Evolutionary conservation across 2,329 filamentous ascomycete genomes (phyloP).

Genomic region (Penicillium italicum): DNA sequence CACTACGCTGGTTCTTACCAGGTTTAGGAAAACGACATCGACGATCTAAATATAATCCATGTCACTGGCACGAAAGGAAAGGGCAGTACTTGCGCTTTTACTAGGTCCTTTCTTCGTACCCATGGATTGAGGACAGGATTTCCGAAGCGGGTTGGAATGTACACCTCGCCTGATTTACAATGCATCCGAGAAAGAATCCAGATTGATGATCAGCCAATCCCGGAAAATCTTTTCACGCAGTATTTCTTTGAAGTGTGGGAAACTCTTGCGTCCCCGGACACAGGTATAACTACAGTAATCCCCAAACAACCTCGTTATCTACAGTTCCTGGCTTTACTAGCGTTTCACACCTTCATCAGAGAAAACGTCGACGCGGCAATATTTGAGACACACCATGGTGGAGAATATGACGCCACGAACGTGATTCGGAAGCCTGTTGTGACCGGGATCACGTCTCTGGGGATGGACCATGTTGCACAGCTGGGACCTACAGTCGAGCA

Average conservation of each 20-base stretch:
- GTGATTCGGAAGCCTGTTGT: constrained; percentile 57
- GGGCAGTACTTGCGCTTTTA: constrained; percentile 67
- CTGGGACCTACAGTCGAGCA: constrained; percentile 61
- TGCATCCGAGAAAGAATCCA: constrained; percentile 37
- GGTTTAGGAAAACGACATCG: too few relatives aligned
- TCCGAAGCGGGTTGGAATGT: constrained; percentile 38
- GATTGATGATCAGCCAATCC: constrained; percentile 31
- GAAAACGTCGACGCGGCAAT: constrained; percentile 62
- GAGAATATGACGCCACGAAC: constrained; percentile 67
- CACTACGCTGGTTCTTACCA: too few relatives aligned
- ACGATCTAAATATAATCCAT: constrained; percentile 46
- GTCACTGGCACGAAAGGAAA: constrained; percentile 76
- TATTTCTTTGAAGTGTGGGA: constrained; percentile 36
- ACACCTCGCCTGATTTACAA: constrained; percentile 30
- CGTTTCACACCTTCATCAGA: constrained; percentile 62
- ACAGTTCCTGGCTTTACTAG: constrained; percentile 60
- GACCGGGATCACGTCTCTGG: constrained; percentile 62
- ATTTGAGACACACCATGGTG: constrained; percentile 65
- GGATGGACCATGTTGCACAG: constrained; percentile 64
- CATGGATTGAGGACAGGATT: too few relatives aligned
- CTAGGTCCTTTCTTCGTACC: constrained; percentile 40
- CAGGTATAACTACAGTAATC: too few relatives aligned
- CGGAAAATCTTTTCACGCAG: constrained; percentile 23
- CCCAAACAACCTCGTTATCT: constrained; percentile 39
- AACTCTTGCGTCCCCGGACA: background rate